Conservation (phyloP, 148 eudicot species). For the Arctostaphylos glauca region DNA sequence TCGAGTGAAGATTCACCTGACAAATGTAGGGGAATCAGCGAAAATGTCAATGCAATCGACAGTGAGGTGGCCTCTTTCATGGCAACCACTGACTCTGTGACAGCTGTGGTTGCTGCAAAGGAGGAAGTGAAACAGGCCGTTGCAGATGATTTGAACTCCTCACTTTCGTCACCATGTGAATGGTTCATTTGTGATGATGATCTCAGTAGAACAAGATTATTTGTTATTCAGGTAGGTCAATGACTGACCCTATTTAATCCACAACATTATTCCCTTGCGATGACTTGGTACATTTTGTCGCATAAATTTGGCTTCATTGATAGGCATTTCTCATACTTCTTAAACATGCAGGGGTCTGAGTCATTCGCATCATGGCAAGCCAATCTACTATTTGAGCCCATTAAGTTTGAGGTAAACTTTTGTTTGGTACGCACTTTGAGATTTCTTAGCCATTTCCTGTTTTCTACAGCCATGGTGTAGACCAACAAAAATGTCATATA, state of each 20-base stretch:
- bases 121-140: constrained; percentile 99
- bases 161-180: constrained; percentile 76
- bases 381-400: constrained; percentile 90
- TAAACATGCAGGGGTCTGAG: constrained; percentile 70
- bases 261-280: not conserved
- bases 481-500: not conserved
- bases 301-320: constrained; percentile 1
- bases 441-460: not conserved
- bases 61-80: constrained; percentile 72
- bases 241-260: not conserved
- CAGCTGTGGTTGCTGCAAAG: constrained; percentile 94
- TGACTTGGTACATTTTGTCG: not conserved
- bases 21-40: constrained; percentile 12
- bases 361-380: constrained; percentile 96
- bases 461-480: not conserved
- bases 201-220: constrained; percentile 67
- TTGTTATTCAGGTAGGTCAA: constrained; percentile 74
- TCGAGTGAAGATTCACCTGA: constrained; percentile 18
- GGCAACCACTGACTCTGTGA: constrained; percentile 89
- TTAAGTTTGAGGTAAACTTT: constrained; percentile 72
- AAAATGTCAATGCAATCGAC: constrained; percentile 29
- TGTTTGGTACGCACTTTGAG: not conserved
- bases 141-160: constrained; percentile 87
- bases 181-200: constrained; percentile 96
- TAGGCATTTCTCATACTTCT: constrained; percentile 6